phyloP scores from a whole-genome alignment of 163 green algal genomes.

The Prototheca stagnorum region DNA sequence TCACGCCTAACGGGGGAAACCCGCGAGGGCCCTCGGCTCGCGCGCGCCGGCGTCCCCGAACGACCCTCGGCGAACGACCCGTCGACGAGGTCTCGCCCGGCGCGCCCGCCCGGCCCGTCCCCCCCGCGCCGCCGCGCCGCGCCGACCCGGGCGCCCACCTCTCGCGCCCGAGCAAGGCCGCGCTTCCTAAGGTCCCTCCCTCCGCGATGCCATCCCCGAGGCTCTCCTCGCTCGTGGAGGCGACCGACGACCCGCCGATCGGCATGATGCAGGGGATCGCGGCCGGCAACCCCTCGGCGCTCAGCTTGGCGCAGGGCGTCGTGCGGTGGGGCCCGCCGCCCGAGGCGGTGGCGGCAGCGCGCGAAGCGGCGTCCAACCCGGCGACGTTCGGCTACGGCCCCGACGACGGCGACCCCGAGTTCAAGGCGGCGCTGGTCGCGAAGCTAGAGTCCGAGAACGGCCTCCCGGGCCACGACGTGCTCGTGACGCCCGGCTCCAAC shows the following conservation, averaged over 20 bases:
- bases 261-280: slow-evolving; percentile 38
- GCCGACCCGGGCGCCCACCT: too few species aligned
- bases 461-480: slow-evolving; percentile 48
- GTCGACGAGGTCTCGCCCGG: too few species aligned
- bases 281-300: slow-evolving; percentile 9
- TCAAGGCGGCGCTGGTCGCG: slow-evolving; percentile 32
- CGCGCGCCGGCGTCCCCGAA: too few species aligned
- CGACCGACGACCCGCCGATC: slow-evolving; percentile 35
- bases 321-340: slow-evolving; percentile 59
- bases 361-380: neutral
- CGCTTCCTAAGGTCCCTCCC: too few species aligned
- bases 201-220: too few species aligned
- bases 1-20: too few species aligned
- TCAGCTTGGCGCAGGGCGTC: slow-evolving; percentile 58
- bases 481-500: slow-evolving; percentile 84
- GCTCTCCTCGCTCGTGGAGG: slow-evolving; percentile 25
- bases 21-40: too few species aligned
- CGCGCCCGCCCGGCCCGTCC: too few species aligned
- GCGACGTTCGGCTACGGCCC: slow-evolving; percentile 34
- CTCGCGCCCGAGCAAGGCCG: too few species aligned
- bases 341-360: slow-evolving; percentile 14
- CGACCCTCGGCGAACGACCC: too few species aligned
- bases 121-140: too few species aligned
- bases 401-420: slow-evolving; percentile 38
- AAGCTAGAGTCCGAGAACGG: slow-evolving; percentile 49